Percentiles rank a stretch among this genome's conserved stretches.
phyloP scores from a whole-genome alignment of 352 stramenopile species.

The Phytophthora foliorum region DNA sequence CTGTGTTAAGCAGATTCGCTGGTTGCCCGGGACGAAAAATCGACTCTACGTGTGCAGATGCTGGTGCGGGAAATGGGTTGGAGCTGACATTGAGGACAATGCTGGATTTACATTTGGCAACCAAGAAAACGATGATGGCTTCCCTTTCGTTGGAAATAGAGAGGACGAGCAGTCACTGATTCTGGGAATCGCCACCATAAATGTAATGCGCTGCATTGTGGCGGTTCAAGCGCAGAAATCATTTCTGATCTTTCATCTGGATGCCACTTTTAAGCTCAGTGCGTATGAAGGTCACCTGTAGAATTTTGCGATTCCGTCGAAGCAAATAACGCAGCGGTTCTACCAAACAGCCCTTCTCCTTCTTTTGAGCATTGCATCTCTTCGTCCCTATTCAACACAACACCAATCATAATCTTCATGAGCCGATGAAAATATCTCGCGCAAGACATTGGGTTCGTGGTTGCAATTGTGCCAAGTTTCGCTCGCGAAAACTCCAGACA shows the following conservation, averaged over 20 bases:
- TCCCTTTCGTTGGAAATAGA: conserved; percentile 8
- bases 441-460: no score
- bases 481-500: no score
- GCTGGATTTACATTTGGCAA: background rate
- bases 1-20: conserved; percentile 1
- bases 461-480: no score
- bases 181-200: background rate
- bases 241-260: background rate
- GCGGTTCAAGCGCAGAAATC: background rate
- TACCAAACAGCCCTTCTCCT: no score
- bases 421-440: no score
- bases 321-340: no score
- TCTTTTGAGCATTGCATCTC: no score
- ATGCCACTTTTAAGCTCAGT: conserved; percentile 1
- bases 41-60: background rate
- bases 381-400: no score
- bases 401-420: no score
- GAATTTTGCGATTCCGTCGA: no score
- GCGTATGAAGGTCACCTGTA: no score
- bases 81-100: background rate
- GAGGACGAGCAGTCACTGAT: background rate
- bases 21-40: background rate
- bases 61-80: background rate
- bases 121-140: background rate
- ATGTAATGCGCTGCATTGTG: background rate